phyloP scores from a whole-genome alignment of 2,329 filamentous ascomycete genomes.

The Colletotrichum sp. region DNA sequence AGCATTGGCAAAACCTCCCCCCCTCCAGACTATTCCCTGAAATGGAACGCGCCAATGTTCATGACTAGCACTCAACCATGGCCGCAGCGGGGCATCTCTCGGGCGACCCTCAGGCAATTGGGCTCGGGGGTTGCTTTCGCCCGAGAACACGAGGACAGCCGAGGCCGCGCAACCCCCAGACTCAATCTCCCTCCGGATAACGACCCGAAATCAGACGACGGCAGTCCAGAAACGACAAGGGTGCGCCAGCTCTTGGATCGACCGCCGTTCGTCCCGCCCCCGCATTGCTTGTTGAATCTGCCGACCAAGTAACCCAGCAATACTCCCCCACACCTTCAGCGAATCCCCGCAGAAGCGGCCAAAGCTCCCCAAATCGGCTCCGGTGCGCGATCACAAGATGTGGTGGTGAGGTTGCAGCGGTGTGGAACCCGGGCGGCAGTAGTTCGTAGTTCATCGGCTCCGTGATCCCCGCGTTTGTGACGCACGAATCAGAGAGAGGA shows the following conservation, averaged over 20 bases:
- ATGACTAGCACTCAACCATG: conserved; percentile 6
- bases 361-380: neutral
- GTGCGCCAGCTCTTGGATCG: neutral
- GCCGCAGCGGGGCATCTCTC: conserved; percentile 16
- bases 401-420: neutral
- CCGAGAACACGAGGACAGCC: neutral
- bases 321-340: neutral
- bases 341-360: neutral
- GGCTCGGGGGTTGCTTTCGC: conserved; percentile 1
- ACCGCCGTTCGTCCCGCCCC: conserved; percentile 8
- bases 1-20: neutral
- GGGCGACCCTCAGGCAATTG: neutral
- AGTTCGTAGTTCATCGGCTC: neutral
- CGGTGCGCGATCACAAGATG: conserved; percentile 12
- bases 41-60: neutral
- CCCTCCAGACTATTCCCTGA: neutral
- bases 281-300: conserved; percentile 17
- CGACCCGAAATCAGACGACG: neutral
- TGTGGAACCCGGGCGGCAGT: neutral
- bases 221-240: neutral
- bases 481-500: neutral
- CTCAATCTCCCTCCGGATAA: neutral
- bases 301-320: neutral
- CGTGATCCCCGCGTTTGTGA: conserved; percentile 9
- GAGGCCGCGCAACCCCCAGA: neutral